These are phyloP conservation scores for Climacium dendroides DNA, from an alignment of 225 moss, liverwort and hornwort species.

Conservation along the genomic window DNA sequence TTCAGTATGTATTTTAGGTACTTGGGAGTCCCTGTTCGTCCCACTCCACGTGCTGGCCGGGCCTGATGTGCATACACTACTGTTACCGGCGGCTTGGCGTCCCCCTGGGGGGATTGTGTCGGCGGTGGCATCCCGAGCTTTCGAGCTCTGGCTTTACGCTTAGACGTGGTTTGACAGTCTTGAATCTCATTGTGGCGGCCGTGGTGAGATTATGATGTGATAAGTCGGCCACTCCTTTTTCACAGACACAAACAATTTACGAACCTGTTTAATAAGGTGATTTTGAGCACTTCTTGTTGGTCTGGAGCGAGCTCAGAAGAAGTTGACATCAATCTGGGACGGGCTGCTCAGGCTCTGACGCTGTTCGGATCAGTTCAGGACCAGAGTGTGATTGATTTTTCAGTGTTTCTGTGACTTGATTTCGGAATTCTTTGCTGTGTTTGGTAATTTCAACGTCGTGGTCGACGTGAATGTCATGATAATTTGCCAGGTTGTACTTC, in stretches of 20 bases:
- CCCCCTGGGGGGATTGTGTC: neutral
- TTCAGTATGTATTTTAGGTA: neutral
- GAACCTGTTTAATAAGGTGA: neutral
- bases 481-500: no score
- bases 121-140: neutral
- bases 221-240: neutral
- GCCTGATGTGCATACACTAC: neutral
- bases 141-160: neutral
- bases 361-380: neutral
- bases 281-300: neutral
- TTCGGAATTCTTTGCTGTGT: neutral
- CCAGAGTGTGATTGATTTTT: no score
- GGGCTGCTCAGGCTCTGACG: fast-evolving
- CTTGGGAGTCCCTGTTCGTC: neutral
- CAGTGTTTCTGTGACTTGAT: no score
- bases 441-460: neutral
- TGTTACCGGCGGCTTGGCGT: neutral
- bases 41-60: neutral
- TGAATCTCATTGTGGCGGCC: neutral
- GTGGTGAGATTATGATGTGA: neutral
- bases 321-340: neutral
- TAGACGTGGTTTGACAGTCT: neutral
- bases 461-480: neutral
- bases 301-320: neutral
- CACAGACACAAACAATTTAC: neutral